phyloP scores from a whole-genome alignment of 140 eudicot genomes.

The Stevia rebaudiana region DNA sequence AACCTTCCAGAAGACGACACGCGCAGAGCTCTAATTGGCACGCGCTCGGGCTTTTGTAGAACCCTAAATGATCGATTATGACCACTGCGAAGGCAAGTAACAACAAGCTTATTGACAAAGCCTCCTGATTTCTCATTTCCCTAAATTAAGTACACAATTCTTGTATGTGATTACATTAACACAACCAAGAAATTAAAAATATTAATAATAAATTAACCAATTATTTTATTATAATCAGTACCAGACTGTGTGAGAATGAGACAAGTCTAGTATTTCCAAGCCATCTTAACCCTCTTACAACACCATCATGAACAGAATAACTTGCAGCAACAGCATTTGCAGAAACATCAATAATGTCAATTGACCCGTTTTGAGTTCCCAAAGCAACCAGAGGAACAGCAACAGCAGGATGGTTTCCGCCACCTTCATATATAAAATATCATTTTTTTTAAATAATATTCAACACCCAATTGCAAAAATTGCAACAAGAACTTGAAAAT shows the following conservation, averaged over 20 bases:
- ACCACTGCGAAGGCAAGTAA: conserved; percentile 94
- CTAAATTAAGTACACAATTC: conserved; percentile 38
- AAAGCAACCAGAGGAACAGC: conserved; percentile 94
- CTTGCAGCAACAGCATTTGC: conserved; percentile 90
- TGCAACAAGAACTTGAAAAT: background rate
- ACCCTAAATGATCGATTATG: conserved; percentile 80
- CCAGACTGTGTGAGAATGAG: conserved; percentile 84
- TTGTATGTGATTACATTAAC: conserved; percentile 6
- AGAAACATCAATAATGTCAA: conserved; percentile 78
- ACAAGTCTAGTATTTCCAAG: conserved; percentile 93
- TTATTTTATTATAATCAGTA: conserved; percentile 18
- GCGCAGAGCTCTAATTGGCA: conserved; percentile 90
- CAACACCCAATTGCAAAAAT: conserved; percentile 3
- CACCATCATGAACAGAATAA: conserved; percentile 65
- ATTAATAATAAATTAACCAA: background rate
- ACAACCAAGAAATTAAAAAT: background rate
- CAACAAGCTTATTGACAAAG: conserved; percentile 76
- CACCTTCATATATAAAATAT: conserved; percentile 56
- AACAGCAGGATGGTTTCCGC: conserved; percentile 88
- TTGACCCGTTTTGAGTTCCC: conserved; percentile 87
- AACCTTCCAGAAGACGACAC: conserved; percentile 99
- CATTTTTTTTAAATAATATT: conserved; percentile 17
- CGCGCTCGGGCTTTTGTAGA: conserved; percentile 94
- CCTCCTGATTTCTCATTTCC: conserved; percentile 82
- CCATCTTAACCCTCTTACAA: conserved; percentile 94